Evolutionary conservation across 2,329 filamentous ascomycete species (phyloP), one percentile per base, ranked within the genome.

Genomic region (Scedosporium dehoogii): DNA sequence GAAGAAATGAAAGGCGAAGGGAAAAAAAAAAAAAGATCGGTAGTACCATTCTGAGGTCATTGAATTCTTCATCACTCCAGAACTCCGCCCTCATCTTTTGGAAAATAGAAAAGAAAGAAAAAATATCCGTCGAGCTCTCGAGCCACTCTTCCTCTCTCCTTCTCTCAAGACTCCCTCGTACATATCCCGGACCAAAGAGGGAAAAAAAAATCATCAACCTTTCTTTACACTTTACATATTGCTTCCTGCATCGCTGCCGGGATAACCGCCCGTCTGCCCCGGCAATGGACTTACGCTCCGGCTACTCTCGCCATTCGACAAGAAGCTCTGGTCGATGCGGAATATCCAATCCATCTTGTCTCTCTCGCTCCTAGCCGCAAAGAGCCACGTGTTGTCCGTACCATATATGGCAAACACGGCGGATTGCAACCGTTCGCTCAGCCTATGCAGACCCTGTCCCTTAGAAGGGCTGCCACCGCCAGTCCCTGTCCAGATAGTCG

Each of bases 341-440:
- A 96, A 84, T 68, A 99, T 96, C 94, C 94, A 99, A 73, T 97
- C 94, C 68, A 92, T 88, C 79, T 97, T 96, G 74, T 97, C 92
- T 58, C 87, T 83, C 77, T 97, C 93, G 69, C 86, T 93, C 63
- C 92, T 83, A 25, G 92, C 90, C 14, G 92, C 91, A 73, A 99
- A 97, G 48, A 99, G 80, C 84, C 92, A 99, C 38, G 92, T 96
- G 74, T 97, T 97, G 73, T 94, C 89, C 64, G 89, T 90, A 51
- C 91, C 93, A 71, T 97, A 99, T 59, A 99, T 85, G 12, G 94
- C 94, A 80, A 96, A 99, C 48, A 97, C 90, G 67, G 89, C 88
- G 3, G 85, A 82, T 69, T 85, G 82, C 73, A 82, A 77, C 73
- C 85, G 73, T 70, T 84, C 81, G 70, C 79, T 84, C 27, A 86